Conservation (phyloP, 345 rosid genomes). For the Angophora floribunda region DNA sequence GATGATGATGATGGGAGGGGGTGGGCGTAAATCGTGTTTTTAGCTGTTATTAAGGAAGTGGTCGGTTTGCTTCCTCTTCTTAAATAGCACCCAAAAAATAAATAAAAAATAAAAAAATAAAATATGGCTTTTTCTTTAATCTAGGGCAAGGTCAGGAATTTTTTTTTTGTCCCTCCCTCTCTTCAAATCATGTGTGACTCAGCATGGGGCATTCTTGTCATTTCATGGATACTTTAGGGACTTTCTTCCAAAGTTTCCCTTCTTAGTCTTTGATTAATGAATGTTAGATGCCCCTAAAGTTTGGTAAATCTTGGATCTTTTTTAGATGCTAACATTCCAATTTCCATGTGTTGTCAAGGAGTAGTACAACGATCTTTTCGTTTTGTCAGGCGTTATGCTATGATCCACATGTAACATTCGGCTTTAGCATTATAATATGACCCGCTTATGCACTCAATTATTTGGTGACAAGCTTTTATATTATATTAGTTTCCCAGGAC, state of each 20-base stretch:
- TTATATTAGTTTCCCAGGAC: neutral
- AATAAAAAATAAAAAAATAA: neutral
- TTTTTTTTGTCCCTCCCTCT: neutral
- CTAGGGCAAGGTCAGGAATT: neutral
- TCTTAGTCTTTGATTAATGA: neutral
- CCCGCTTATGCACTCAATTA: neutral
- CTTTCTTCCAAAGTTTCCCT: neutral
- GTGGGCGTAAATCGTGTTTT: slow-evolving; percentile 7
- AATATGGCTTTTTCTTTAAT: neutral
- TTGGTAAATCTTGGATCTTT: neutral
- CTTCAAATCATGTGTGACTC: neutral
- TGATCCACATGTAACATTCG: neutral
- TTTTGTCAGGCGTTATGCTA: neutral
- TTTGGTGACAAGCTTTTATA: neutral
- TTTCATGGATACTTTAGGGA: neutral
- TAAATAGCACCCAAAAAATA: neutral
- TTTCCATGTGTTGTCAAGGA: neutral
- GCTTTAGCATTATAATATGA: neutral
- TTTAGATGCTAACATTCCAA: neutral
- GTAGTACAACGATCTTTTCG: neutral
- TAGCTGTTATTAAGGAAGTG: slow-evolving; percentile 62
- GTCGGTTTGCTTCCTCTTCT: slow-evolving; percentile 21
- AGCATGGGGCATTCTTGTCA: neutral
- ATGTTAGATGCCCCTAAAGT: neutral
- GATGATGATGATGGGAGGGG: slow-evolving; percentile 16